Evolutionary conservation across 257 asterid genomes (phyloP), one percentile per base, ranked within the genome.

Genomic region (Scutellaria baicalensis): DNA sequence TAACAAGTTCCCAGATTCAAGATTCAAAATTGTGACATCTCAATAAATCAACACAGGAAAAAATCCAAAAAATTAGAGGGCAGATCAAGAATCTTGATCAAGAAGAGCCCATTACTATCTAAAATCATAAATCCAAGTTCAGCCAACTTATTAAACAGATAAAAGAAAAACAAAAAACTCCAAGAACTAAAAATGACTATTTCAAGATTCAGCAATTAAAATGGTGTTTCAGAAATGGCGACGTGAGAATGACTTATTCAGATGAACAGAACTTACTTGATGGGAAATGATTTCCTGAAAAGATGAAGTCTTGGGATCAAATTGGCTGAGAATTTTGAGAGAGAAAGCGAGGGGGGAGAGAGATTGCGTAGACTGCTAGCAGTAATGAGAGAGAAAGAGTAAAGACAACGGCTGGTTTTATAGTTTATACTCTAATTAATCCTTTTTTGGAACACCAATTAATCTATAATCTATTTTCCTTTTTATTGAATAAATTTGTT

Each of bases 311-410:
- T 61, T 43, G 77, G 51, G 79, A 77, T 70, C 75, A 77, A 51
- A 74, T 45, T 66, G 67, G 66, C 58, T 13, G 63, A 69, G 45
- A 42, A 50, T 72, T 78, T 71, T 70, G 82, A 73, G 78, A 72
- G 84, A 71, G 75, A 75, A 50, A 74, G 76, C 18, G 66, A 10
- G 60, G 45, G 50, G 55, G 62, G 75, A 39, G 69, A 74, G 81
- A 76, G 88, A 74, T 84, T 81, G 90, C 89, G 90, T 84, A 81
- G 60, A 78, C 80, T 80, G 72, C 66, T 75, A 42, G 54, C 77
- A 77, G 78, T 61, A 43, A 42, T 61, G 48, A 42, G 68, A 67
- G 77, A 57, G 74, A 17, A 54, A 58, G 76, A 66, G 16, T 27
- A 27, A 27, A 27, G 33, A 27, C 33, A 27, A 27, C 36, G 51